Conservation (phyloP, 2,329 filamentous ascomycete genomes). For the Beauveria caledonica region DNA sequence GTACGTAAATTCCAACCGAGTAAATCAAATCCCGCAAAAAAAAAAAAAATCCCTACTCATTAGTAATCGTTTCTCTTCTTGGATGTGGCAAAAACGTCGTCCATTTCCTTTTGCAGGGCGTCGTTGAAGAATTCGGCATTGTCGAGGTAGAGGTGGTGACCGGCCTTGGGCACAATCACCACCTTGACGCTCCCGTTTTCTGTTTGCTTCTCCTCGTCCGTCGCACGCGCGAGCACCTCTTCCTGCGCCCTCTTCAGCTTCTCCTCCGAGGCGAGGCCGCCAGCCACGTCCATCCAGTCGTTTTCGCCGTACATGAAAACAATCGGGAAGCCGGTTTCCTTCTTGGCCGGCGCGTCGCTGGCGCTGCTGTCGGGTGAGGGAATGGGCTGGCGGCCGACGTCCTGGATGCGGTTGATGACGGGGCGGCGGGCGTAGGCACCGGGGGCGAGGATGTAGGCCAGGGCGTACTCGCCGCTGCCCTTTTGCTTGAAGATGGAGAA, state of each 20-base stretch:
- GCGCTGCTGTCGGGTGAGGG: constrained; percentile 17
- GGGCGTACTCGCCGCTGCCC: constrained; percentile 87
- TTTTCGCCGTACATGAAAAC: constrained; percentile 95
- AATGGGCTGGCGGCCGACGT: constrained; percentile 67
- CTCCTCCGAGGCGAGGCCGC: constrained; percentile 71
- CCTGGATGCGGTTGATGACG: constrained; percentile 77
- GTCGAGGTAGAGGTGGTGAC: constrained; percentile 53
- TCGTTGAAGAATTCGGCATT: constrained; percentile 51
- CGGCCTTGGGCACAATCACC: constrained; percentile 58
- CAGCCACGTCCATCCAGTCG: constrained; percentile 97
- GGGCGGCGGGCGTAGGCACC: constrained; percentile 87
- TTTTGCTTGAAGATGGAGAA: constrained; percentile 91
- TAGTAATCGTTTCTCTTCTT: constrained; percentile 11
- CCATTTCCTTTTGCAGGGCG: constrained; percentile 43
- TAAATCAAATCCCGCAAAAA: neutral
- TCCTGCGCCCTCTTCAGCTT: constrained; percentile 63
- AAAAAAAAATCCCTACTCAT: neutral
- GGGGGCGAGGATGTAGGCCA: constrained; percentile 86
- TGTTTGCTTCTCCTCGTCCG: constrained; percentile 55
- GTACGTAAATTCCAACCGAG: too few species aligned
- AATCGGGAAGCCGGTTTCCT: constrained; percentile 66
- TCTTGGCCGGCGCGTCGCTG: constrained; percentile 16
- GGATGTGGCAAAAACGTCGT: constrained; percentile 34
- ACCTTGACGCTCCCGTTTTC: constrained; percentile 83
- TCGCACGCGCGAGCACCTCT: constrained; percentile 52